These are phyloP conservation scores for Nitzschia sp. DNA, from an alignment of 108 stramenopile species.

Conservation along the genomic window DNA sequence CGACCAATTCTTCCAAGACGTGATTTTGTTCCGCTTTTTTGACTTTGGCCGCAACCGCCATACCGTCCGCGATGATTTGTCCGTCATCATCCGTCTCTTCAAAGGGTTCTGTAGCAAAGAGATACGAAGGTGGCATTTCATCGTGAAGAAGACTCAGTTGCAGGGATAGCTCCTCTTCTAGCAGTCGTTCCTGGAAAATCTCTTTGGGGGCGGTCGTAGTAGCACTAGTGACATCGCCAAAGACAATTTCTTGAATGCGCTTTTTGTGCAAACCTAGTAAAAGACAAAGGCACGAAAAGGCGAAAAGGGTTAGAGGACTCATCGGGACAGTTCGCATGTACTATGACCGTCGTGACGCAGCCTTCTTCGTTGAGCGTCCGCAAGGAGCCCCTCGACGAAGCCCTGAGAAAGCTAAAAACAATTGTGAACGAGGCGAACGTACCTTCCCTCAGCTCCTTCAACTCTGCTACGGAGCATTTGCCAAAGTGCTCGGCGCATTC, in stretches of 20 bases:
- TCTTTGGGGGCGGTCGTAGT: slow-evolving; percentile 16
- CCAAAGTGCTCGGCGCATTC: slow-evolving; percentile 36
- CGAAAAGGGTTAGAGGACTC: too few species aligned
- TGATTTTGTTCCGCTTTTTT: slow-evolving; percentile 9
- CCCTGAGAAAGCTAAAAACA: too few species aligned
- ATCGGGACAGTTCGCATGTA: too few species aligned
- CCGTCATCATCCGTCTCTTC: slow-evolving; percentile 13
- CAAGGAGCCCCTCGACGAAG: too few species aligned
- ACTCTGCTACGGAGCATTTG: slow-evolving; percentile 23
- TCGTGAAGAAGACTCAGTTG: slow-evolving; percentile 27
- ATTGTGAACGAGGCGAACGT: slow-evolving; percentile 2
- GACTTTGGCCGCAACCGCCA: slow-evolving; percentile 16
- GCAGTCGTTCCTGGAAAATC: slow-evolving; percentile 14
- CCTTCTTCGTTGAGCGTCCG: too few species aligned
- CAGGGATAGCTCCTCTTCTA: slow-evolving; percentile 30
- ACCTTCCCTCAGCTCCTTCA: slow-evolving; percentile 28
- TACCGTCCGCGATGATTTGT: background rate
- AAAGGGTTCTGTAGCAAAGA: slow-evolving; percentile 11
- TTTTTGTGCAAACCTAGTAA: slow-evolving; percentile 27
- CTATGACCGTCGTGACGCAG: too few species aligned
- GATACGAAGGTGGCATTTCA: slow-evolving; percentile 21
- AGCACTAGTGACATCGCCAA: background rate
- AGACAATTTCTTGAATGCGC: slow-evolving; percentile 23
- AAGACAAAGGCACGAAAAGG: background rate
- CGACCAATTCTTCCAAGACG: slow-evolving; percentile 18